Conservation (phyloP, 176 grass and related monocot species). For the Carex kokanica region DNA sequence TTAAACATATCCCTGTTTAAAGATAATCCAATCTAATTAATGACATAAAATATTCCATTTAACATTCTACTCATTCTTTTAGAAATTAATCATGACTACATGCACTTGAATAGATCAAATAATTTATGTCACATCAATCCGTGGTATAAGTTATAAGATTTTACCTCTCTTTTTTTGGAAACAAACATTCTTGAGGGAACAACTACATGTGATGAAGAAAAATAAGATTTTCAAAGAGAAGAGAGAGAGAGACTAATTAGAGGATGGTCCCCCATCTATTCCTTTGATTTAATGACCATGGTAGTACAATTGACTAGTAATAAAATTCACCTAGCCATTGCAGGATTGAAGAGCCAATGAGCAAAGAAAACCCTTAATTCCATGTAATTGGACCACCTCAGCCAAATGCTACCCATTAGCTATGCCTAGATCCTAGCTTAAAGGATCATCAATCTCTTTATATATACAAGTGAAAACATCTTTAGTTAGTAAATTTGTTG, state of each 20-base stretch:
- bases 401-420: constrained; percentile 37
- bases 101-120: constrained; percentile 1
- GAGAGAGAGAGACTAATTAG: neutral
- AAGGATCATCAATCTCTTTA: constrained; percentile 40
- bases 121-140: constrained; percentile 4
- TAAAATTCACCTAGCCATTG: neutral
- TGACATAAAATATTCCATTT: neutral
- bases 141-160: neutral
- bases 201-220: constrained; percentile 31
- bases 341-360: constrained; percentile 13
- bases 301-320: constrained; percentile 12
- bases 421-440: constrained; percentile 44
- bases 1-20: neutral
- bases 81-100: neutral
- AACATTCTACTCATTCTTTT: neutral
- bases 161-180: constrained; percentile 20
- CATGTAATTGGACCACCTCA: constrained; percentile 29
- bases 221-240: neutral
- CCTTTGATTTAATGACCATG: neutral
- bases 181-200: constrained; percentile 30
- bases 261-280: constrained; percentile 5
- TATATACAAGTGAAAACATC: constrained; percentile 12
- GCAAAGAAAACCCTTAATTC: constrained; percentile 15
- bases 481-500: constrained; percentile 10
- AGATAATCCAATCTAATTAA: neutral